Base-by-base conservation (phyloP, 2,329 filamentous ascomycete species). In the Fusarium sp. region DNA sequence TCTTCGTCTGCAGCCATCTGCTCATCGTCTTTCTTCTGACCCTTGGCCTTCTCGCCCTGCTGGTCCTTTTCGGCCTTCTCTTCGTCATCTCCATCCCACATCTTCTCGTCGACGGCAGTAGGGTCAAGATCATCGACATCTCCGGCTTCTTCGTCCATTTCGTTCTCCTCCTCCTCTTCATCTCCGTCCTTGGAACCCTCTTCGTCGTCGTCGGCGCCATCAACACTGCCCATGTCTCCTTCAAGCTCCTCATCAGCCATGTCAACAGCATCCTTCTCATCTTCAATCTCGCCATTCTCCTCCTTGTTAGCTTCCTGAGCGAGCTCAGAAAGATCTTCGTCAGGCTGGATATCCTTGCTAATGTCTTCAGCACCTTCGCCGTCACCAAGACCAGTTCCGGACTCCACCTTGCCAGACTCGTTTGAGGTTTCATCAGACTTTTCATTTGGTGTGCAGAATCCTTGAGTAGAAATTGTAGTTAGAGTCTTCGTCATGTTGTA, bases 331-430 rank as follows among this genome's bases (percentile, higher is more conserved):
- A 99, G 82, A 76, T 99, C 94, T 77, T 99, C 96, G 63, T 99
- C 95, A 17, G 95, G 91, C 67, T 92, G 89, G 46, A 99, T 91
- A 74, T 99, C 96, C 77, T 99, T 98, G 79, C 94, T 98, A 68
- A 99, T 98, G 78, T 99, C 95, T 76, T 99, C 94, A 6, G 92
- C 94, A 19, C 95, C 96, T 78, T 97, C 92, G 13, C 96, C 96
- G 45, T 97, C 96, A 20, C 96, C 96, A 24, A 99, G 88, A 33
- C 96, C 96, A 13, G 94, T 98, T 17, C 96, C 96, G 37, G 89
- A 89, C 79, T 99, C 95, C 30, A 97, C 83, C 72, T 97, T 92
- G 14, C 94, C 92, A 24, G 88, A 86, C 61, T 92, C 87, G 20
- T 87, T 88, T 50, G 89, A 85, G 57, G 90, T 88, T 48, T 90